Evolutionary conservation across 805 yeast species (phyloP), one percentile per base, ranked within the genome.

Genomic region (Candida silvatica): DNA sequence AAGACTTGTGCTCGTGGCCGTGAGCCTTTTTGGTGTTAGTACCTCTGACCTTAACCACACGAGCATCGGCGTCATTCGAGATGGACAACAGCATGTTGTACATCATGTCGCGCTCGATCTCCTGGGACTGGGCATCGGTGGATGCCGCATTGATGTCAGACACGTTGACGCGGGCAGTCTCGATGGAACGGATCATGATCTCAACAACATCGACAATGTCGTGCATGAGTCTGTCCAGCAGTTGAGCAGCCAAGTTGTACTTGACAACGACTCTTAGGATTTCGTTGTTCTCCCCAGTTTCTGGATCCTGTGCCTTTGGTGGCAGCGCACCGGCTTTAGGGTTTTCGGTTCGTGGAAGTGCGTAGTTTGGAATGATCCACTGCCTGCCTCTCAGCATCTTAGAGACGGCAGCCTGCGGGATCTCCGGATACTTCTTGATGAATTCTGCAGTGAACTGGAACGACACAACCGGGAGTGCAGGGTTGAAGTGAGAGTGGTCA

Each of bases 391-490:
- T 73, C 48, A 87, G 63, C 55, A 86, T 53, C 11, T 77, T 65
- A 1, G 95, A 79, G 19, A 87, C 57, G 39, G 83, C 66, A 14
- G 79, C 67, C 58, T 88, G 96, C 7, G 94, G 95, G 37, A 87
- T 71, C 56, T 77, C 85, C 3, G 95, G 92, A 54, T 77, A 83
- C 28, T 67, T 53, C 29, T 68, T 51, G 28, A 59, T 53, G 54
- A 87, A 73, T 26, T 65, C 64, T 34, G 74, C 63, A 3, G 83
- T 69, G 46, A 87, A 72, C 52, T 75, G 75, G 69, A 86, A 87
- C 0, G 96, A 81, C 29, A 86, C 95, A 23, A 87, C 92, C 3
- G 97, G 97, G 40, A 87, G 69, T 2, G 95, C 95, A 1, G 82
- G 77, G 48, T 73, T 69, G 62, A 62, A 86, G 19, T 54, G 56